Conservation (phyloP, 495 filamentous ascomycete genomes). For the Stereocaulon alpinum region DNA sequence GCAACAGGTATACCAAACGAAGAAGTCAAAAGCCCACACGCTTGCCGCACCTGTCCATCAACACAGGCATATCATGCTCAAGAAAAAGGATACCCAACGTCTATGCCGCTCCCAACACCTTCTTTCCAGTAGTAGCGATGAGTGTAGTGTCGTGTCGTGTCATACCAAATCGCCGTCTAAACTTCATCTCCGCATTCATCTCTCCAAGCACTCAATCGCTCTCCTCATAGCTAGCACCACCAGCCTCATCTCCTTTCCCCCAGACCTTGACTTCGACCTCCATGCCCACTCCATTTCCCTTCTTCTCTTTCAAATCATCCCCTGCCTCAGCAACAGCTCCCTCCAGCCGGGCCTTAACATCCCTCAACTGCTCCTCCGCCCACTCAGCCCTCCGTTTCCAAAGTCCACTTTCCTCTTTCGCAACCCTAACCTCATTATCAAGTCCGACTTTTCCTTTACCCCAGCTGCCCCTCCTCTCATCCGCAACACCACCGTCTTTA, state of each 20-base stretch:
- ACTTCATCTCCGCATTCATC: not conserved
- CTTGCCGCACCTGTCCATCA: too few species aligned
- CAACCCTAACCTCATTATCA: slow-evolving; percentile 34
- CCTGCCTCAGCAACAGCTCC: not conserved
- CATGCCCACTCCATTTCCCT: not conserved
- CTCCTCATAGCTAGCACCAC: not conserved
- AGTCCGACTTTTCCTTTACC: slow-evolving; percentile 30
- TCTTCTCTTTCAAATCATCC: not conserved
- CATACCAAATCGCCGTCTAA: not conserved
- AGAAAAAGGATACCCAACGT: too few species aligned
- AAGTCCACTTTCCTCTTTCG: slow-evolving; percentile 32
- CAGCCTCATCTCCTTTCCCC: not conserved
- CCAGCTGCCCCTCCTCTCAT: slow-evolving; percentile 18
- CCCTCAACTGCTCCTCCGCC: slow-evolving; percentile 37
- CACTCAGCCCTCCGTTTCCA: slow-evolving; percentile 43
- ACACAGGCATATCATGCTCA: too few species aligned
- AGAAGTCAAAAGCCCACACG: too few species aligned
- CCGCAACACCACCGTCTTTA: slow-evolving; percentile 6
- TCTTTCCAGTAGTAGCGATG: not conserved
- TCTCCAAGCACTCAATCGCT: not conserved
- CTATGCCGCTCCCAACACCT: not conserved
- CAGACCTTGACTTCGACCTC: not conserved
- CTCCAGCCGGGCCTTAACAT: not conserved
- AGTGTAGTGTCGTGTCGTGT: too few species aligned
- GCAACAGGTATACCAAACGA: too few species aligned